Evolutionary conservation across 495 filamentous ascomycete species (phyloP).

Genomic region (Mytilinidion resinicola): DNA sequence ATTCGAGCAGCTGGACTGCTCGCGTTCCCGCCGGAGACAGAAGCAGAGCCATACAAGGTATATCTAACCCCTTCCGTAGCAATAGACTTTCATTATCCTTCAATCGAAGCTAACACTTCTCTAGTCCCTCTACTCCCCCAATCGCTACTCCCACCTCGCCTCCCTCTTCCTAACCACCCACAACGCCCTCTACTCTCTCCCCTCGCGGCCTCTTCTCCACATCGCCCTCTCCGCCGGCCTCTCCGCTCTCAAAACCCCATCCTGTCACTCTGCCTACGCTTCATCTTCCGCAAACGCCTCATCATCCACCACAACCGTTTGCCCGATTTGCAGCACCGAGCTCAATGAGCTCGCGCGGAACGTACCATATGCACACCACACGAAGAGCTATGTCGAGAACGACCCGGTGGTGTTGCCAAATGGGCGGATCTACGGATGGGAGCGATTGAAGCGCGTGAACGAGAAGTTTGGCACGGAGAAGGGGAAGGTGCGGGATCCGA

Average conservation of each 20-base stretch:
- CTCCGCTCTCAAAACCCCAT: conserved; percentile 90
- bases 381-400: conserved; percentile 81
- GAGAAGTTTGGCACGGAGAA: conserved; percentile 59
- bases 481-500: conserved; percentile 74
- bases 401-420: conserved; percentile 86
- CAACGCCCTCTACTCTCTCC: conserved; percentile 79
- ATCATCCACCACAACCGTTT: conserved; percentile 60
- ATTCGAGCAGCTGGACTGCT: conserved; percentile 71
- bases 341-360: conserved; percentile 82
- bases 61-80: neutral
- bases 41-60: conserved; percentile 59
- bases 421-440: conserved; percentile 73
- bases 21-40: conserved; percentile 56
- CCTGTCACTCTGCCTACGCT: conserved; percentile 71
- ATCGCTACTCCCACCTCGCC: conserved; percentile 72
- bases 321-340: conserved; percentile 92
- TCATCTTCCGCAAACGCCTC: conserved; percentile 53
- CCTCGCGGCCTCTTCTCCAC: conserved; percentile 76
- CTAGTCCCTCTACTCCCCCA: conserved; percentile 63
- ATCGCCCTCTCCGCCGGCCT: conserved; percentile 86
- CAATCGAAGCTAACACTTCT: conserved; percentile 11
- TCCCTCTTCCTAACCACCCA: conserved; percentile 78
- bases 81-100: neutral
- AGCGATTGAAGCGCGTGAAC: conserved; percentile 67
- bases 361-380: conserved; percentile 90